Evolutionary conservation across 352 stramenopile species (phyloP), one percentile per base, ranked within the genome.

Genomic region (Nannochloropsis limnetica): DNA sequence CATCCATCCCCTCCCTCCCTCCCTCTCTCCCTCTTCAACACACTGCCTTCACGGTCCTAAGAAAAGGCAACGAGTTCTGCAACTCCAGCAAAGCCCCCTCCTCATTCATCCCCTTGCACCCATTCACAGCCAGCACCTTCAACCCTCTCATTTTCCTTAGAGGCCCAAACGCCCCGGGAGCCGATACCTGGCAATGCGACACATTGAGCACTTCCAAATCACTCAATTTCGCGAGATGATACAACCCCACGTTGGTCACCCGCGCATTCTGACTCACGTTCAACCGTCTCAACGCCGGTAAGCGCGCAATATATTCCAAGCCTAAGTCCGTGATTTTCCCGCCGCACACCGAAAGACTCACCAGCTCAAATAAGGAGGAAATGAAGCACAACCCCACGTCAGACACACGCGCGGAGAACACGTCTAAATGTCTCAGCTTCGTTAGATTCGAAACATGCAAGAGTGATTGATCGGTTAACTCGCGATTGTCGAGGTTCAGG

Each of bases 401-500:
- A 22, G 61, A 74, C n/a, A 74, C 61, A 29, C 61, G 61, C n/a
- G 61, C n/a, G 11, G 61, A 74, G 61, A 74, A 74, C 61, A 74
- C 25, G n/a, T 74, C 61, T 74, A 74, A 29, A 29, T 29, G 61
- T 20, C n/a, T 8, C n/a, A 74, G n/a, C 61, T 74, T 74, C n/a
- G 61, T 74, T 8, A 74, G 61, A 74, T 8, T 31, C n/a, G 61
- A 74, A 25, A 74, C 4, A 29, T 74, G 61, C 25, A 74, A 29
- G 61, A 74, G 61, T 31, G 61, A 74, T 25, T 25, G n/a, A 74
- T 74, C 61, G n/a, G 61, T 74, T 11, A 74, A 29, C 15, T 74
- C 61, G 15, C 61, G 61, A 74, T 4, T 85, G 80, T 85, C 83
- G 6, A 85, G 80, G 80, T 85, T 85, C 15, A 85, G 83, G 20